These are phyloP conservation scores for Mycena haematopus DNA, from an alignment of 768 basidiomycete species.

Conservation along the genomic window DNA sequence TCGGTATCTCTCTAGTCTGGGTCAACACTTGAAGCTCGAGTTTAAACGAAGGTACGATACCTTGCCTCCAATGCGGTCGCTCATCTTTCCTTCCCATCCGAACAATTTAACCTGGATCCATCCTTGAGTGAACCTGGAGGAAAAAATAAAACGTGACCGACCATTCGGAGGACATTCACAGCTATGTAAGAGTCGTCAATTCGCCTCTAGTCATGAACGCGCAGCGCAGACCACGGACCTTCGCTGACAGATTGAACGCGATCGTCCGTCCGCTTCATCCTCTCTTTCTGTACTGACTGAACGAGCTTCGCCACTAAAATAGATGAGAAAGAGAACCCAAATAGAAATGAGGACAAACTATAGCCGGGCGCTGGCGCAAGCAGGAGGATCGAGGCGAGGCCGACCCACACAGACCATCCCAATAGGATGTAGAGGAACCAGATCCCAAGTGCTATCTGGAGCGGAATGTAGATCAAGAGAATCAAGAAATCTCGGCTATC, in stretches of 20 bases:
- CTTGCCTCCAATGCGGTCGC: constrained; percentile 56
- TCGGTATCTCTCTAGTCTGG: constrained; percentile 47
- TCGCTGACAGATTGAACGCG: constrained; percentile 68
- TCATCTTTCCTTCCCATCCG: constrained; percentile 67
- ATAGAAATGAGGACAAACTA: constrained; percentile 33
- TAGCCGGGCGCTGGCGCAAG: constrained; percentile 65
- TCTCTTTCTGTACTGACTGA: constrained; percentile 47
- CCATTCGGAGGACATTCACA: constrained; percentile 69
- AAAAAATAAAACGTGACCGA: constrained; percentile 45
- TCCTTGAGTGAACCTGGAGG: constrained; percentile 8
- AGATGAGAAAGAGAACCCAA: constrained; percentile 15
- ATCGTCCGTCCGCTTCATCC: constrained; percentile 64
- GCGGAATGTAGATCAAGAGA: constrained; percentile 11
- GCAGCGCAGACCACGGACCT: constrained; percentile 46
- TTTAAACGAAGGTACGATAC: neutral
- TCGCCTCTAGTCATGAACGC: too few relatives aligned
- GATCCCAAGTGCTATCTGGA: constrained; percentile 39
- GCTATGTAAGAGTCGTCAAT: too few relatives aligned
- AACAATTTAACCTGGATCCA: constrained; percentile 48
- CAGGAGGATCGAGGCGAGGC: constrained; percentile 21
- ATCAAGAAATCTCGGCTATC: constrained; percentile 23
- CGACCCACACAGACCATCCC: constrained; percentile 16
- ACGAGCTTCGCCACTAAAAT: constrained; percentile 21
- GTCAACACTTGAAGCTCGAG: constrained; percentile 33
- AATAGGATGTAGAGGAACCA: constrained; percentile 52